Evolutionary conservation across 2,329 filamentous ascomycete genomes (phyloP), one percentile per base, ranked within the genome.

Genomic region (Pestalotiopsis sp.): DNA sequence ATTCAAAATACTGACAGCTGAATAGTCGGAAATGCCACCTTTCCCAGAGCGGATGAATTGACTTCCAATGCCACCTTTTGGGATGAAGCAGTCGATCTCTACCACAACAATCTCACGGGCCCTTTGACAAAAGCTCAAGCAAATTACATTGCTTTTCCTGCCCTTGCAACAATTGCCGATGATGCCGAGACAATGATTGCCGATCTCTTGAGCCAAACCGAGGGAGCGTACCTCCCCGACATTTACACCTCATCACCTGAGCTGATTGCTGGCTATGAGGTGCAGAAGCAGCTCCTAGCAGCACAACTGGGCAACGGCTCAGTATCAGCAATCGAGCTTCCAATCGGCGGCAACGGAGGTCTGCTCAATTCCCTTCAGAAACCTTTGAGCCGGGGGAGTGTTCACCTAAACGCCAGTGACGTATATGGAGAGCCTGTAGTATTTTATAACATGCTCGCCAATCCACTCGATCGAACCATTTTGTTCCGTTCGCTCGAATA

Each of bases 381-480:
- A 52, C 86, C 86, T 0, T 83, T 85, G 68, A 87, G 84, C 1
- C 82, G 87, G 1, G 87, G 87, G 20, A 80, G 81, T 39, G 83
- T 88, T 71, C 87, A 87, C 75, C 86, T 89, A 70, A 79, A 78
- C n/a, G 80, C 80, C n/a, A 68, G 80, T 3, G 79, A 82, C 57
- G 79, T 82, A 14, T 39, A 80, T 80, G 3, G 82, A 86, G 68
- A 84, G 86, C 71, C 84, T 82, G 38, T 84, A 82, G 62, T 88
- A 80, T 77, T 83, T 86, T 74, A 71, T 67, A 76, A 78, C 64
- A 72, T 77, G 9, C 73, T 80, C 68, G 82, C 81, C 25, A 80
- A 87, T 71, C 85, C 86, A 14, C 79, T 87, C 61, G 88, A 89
- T 71, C 75, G 86, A 49, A 83, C 84, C 72, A 82, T 80, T 27